A percentile compares a stretch with the other conserved stretches of the same genome.
phyloP scores from a whole-genome alignment of 2,329 filamentous ascomycete species.

The Hypoxylon sp. region DNA sequence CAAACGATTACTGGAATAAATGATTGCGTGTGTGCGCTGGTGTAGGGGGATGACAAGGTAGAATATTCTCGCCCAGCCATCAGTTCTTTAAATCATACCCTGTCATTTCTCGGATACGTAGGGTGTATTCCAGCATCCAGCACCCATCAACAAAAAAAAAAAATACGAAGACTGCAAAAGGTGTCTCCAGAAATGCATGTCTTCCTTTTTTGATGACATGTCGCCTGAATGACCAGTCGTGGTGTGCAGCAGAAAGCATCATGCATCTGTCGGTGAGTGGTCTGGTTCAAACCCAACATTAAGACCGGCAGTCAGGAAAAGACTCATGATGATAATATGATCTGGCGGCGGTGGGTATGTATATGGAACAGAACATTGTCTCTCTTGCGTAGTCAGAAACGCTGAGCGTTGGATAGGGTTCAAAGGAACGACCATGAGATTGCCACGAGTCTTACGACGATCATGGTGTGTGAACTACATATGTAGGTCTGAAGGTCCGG shows the following conservation, averaged over 20 bases:
- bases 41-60: conserved; percentile 19
- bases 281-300: conserved; percentile 40
- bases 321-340: conserved; percentile 13
- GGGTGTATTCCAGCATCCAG: conserved; percentile 2
- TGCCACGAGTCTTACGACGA: conserved; percentile 43
- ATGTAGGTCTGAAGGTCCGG: conserved; percentile 21
- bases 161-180: conserved; percentile 25
- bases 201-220: conserved; percentile 26
- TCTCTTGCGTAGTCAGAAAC: conserved; percentile 24
- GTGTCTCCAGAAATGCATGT: conserved; percentile 28
- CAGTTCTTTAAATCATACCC: conserved; percentile 38
- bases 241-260: conserved; percentile 38
- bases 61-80: conserved; percentile 26
- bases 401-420: conserved; percentile 34
- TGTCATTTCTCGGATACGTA: conserved; percentile 42
- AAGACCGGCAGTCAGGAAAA: conserved; percentile 31
- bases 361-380: conserved; percentile 19
- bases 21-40: conserved; percentile 16
- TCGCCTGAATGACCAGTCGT: conserved; percentile 38
- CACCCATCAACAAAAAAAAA: conserved; percentile 14
- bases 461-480: conserved; percentile 31
- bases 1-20: conserved; percentile 13
- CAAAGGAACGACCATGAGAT: conserved; percentile 36
- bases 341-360: conserved; percentile 15
- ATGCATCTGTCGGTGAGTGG: conserved; percentile 44